Conservation (phyloP, 805 yeast genomes). For the Clavispora carvajalis region DNA sequence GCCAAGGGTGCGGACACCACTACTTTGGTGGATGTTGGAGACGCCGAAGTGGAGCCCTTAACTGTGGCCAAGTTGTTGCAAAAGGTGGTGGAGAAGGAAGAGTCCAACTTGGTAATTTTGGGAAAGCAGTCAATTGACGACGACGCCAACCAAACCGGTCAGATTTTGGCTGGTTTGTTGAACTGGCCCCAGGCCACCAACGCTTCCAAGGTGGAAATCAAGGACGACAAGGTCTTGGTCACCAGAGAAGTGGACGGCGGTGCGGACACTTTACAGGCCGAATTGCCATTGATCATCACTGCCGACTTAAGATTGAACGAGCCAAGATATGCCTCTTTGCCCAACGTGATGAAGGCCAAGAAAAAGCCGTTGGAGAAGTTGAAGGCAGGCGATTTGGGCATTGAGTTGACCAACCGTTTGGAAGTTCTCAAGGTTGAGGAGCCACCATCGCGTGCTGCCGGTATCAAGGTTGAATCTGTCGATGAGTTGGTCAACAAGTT, state of each 20-base stretch:
- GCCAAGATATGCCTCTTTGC: slow-evolving; percentile 94
- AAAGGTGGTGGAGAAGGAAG: slow-evolving; percentile 63
- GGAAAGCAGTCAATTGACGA: slow-evolving; percentile 98
- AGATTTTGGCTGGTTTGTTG: slow-evolving; percentile 88
- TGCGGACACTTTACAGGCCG: slow-evolving; percentile 70
- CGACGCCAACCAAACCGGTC: slow-evolving; percentile 93
- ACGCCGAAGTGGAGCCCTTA: slow-evolving; percentile 75
- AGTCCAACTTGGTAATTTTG: slow-evolving; percentile 73
- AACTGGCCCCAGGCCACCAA: slow-evolving; percentile 97
- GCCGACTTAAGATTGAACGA: slow-evolving; percentile 91
- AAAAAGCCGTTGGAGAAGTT: slow-evolving; percentile 81
- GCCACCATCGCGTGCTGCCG: slow-evolving; percentile 79
- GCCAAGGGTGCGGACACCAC: slow-evolving; percentile 94
- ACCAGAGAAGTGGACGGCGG: slow-evolving; percentile 97
- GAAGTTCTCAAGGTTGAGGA: slow-evolving; percentile 72
- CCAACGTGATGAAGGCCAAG: slow-evolving; percentile 97
- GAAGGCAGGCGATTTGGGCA: slow-evolving; percentile 61
- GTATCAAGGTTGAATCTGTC: slow-evolving; percentile 72
- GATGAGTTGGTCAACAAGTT: slow-evolving; percentile 78
- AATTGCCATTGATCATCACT: slow-evolving; percentile 80
- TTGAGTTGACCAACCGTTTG: slow-evolving; percentile 58
- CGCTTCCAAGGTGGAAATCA: slow-evolving; percentile 76
- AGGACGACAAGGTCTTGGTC: slow-evolving; percentile 56
- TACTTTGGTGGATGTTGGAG: slow-evolving; percentile 75
- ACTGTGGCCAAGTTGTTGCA: slow-evolving; percentile 81